Conservation (phyloP, 495 filamentous ascomycete species). For the Mycothermus thermophilus region DNA sequence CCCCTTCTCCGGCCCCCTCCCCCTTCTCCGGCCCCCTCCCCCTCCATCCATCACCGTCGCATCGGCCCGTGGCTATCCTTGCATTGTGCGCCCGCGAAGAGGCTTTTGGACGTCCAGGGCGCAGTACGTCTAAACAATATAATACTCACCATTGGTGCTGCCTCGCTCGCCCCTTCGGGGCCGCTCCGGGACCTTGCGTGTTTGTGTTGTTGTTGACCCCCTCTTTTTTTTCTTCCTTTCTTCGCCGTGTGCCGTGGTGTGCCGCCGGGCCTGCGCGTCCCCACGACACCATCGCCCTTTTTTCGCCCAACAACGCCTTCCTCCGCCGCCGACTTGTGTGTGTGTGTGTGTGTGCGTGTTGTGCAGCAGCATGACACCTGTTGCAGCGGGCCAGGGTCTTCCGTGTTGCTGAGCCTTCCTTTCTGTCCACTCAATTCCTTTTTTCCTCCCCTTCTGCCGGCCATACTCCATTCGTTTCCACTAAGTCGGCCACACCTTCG, state of each 20-base stretch:
- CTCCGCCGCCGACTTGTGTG: no score
- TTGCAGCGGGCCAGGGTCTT: slow-evolving; percentile 13
- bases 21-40: slow-evolving; percentile 12
- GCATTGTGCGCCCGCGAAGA: no score
- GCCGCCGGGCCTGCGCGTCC: no score
- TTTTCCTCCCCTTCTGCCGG: slow-evolving; percentile 1
- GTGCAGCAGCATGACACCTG: slow-evolving; percentile 17
- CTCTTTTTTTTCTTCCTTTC: no score
- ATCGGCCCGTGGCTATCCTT: slow-evolving; percentile 20
- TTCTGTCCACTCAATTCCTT: slow-evolving; percentile 6
- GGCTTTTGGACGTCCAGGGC: no score
- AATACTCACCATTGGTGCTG: slow-evolving; percentile 22
- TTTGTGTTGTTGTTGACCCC: slow-evolving; percentile 14
- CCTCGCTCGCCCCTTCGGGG: slow-evolving; percentile 2
- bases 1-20: slow-evolving; percentile 10
- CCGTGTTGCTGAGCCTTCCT: slow-evolving; percentile 12
- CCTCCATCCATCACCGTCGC: slow-evolving; percentile 23
- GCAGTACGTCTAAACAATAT: no score
- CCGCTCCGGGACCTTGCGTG: slow-evolving; percentile 5
- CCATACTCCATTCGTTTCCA: slow-evolving; percentile 11
- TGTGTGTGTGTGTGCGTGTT: no score
- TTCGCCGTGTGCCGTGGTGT: no score
- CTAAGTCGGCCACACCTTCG: slow-evolving; percentile 7
- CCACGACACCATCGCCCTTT: no score
- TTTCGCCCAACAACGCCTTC: no score